Evolutionary conservation across 768 basidiomycete species (phyloP), one percentile per base, ranked within the genome.

Genomic region (Clathrus columnatus): DNA sequence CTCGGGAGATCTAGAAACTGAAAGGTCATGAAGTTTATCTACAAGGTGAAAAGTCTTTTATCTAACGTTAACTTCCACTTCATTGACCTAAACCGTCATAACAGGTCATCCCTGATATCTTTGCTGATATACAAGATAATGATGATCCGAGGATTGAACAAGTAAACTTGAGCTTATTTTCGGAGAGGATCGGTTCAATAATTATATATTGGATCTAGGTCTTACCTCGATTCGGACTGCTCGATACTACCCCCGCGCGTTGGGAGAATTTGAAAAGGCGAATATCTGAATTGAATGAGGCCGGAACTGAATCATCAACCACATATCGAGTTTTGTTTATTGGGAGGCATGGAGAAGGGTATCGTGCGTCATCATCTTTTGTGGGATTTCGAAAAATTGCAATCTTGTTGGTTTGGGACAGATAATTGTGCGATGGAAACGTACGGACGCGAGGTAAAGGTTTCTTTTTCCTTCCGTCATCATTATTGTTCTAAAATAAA

Each of bases 291-390:
- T 64, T 88, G 54, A 83, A 85, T 54, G 57, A 62, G 1, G 58
- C 61, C 2, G 73, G 36, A n/a, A n/a, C 78, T 1, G 64, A 66
- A 1, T 50, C 61, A 0, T 69, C 67, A 1, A 72, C 70, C 21
- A 67, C 67, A 11, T 83, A 82, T 69, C 89, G 87, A 61, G 70
- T 85, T 10, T 70, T 89, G 54, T 78, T 84, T 56, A 65, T 88
- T 1, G 78, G 77, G 1, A 72, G 87, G 60, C 87, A 91, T 58
- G 87, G 87, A 1, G 72, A 89, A 66, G 87, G 85, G 53, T 79
- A 75, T 61, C 86, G 86, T 87, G 65, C 60, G 84, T 61, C 49
- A 11, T 48, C 4, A 14, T 45, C 29, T 23, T 7, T 54, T 26
- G 50, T 14, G 14, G 30, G 6, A 14, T 14, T 7, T 32, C 14